Conservation (phyloP, 2,329 filamentous ascomycete genomes). For the Botrytis paeoniae region DNA sequence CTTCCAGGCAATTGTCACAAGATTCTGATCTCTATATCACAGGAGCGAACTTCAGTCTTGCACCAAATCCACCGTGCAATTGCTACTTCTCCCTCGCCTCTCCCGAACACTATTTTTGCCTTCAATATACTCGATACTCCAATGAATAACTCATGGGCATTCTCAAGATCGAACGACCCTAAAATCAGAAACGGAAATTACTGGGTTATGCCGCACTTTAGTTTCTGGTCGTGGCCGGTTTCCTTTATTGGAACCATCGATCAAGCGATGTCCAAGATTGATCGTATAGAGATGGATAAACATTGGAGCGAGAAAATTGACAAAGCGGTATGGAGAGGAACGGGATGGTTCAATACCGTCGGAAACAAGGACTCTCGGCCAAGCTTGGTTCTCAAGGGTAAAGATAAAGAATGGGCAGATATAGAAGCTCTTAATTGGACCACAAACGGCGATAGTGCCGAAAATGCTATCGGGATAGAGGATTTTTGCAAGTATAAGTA, state of each 20-base stretch:
- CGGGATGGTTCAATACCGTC: slow-evolving; percentile 45
- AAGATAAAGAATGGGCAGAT: slow-evolving; percentile 47
- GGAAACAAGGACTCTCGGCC: slow-evolving; percentile 32
- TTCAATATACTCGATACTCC: slow-evolving; percentile 52
- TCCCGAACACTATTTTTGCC: slow-evolving; percentile 52
- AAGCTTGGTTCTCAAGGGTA: slow-evolving; percentile 28
- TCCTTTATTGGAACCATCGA: slow-evolving; percentile 48
- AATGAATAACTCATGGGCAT: slow-evolving; percentile 44
- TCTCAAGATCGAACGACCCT: slow-evolving; percentile 47
- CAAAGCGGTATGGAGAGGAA: slow-evolving; percentile 51
- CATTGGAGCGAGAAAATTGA: slow-evolving; percentile 41
- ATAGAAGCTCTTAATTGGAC: slow-evolving; percentile 42
- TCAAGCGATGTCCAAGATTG: slow-evolving; percentile 42
- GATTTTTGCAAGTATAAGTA: slow-evolving; percentile 53
- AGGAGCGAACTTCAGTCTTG: slow-evolving; percentile 51
- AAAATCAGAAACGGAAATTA: slow-evolving; percentile 37
- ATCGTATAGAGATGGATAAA: slow-evolving; percentile 38
- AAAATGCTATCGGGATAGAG: slow-evolving; percentile 49
- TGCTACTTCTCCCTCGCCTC: slow-evolving; percentile 45
- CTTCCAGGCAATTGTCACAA: neutral
- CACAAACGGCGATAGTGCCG: slow-evolving; percentile 35
- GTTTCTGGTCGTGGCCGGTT: slow-evolving; percentile 53
- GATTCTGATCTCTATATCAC: slow-evolving; percentile 23
- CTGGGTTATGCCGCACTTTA: slow-evolving; percentile 56
- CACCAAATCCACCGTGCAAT: slow-evolving; percentile 53